Base-by-base conservation (phyloP, 805 yeast species). In the Nakazawaea laoshanensis region DNA sequence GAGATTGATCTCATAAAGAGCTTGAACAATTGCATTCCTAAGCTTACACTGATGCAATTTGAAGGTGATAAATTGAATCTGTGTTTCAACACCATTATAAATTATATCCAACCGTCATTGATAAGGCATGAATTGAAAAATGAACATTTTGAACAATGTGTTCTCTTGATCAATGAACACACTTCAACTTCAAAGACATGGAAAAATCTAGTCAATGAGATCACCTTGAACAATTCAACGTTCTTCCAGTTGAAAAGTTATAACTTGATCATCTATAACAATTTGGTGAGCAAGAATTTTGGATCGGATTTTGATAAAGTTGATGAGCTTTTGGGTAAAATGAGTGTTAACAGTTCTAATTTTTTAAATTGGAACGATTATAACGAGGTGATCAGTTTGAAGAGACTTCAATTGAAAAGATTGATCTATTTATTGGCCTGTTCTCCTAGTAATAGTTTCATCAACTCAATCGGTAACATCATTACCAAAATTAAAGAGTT, bases 321-420 rank as follows among this genome's bases (percentile, higher is more conserved):
- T 3, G 41, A 54, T 12, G 30, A 43, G 2, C 19, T 34, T 9
- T 23, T 29, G 11, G 5, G 19, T 20, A 34, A 31, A 14, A 24
- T 34, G 22, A 20, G 33, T 4, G 29, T 24, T n/a, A 34, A 24
- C 12, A 34, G 25, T n/a, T 67, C 81, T 3, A 75, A 77, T 14
- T 59, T 82, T 4, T 85, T 84, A 54, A 77, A 70, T 23, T 79
- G 88, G 76, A 78, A 75, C 39, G 86, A 81, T 36, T 33, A 27
- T 21, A 70, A 77, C 11, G 92, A 82, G 43, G 63, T 70, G 10
- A 30, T 33, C 29, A 67, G 67, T 23, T 56, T 59, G 17, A 74
- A 74, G 41, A 55, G 65, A 2, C 57, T 60, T 39, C 70, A 75
- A 28, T 48, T 88, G 29, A 69, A 70, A 36, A 67, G 94, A 33